These are phyloP conservation scores for Dactylellina haptotyla DNA, from an alignment of 2,329 filamentous ascomycete genomes.

Conservation along the genomic window DNA sequence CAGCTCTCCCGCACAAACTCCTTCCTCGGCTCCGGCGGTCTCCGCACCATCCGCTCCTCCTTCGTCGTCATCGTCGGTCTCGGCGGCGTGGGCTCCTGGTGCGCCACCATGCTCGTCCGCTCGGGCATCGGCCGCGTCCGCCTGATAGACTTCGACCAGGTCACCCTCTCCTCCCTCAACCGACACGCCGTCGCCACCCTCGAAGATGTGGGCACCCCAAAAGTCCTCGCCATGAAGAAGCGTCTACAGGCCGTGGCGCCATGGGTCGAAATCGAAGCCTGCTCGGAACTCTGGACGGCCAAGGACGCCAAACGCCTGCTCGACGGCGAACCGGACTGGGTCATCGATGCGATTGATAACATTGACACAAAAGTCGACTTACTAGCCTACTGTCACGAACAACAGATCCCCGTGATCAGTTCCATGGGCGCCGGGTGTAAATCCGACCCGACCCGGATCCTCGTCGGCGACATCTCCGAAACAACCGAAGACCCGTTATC, in stretches of 20 bases:
- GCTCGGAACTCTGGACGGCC: constrained; percentile 82
- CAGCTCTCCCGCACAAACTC: constrained; percentile 92
- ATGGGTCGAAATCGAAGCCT: constrained; percentile 89
- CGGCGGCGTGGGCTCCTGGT: constrained; percentile 94
- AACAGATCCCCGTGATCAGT: constrained; percentile 83
- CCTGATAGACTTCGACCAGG: constrained; percentile 96
- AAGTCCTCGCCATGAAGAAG: constrained; percentile 84
- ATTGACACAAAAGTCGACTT: constrained; percentile 95
- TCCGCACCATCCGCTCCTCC: constrained; percentile 79
- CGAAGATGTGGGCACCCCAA: constrained; percentile 90
- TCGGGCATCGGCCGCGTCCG: constrained; percentile 89
- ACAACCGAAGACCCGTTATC: constrained; percentile 91
- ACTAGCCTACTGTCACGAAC: constrained; percentile 83
- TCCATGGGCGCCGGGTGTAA: constrained; percentile 79
- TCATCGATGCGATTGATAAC: constrained; percentile 98
- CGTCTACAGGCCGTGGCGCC: constrained; percentile 86
- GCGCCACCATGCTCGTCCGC: constrained; percentile 82
- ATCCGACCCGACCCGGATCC: constrained; percentile 77
- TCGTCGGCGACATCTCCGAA: constrained; percentile 88
- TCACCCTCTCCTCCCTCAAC: constrained; percentile 92
- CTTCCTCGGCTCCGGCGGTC: constrained; percentile 84
- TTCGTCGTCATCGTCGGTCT: constrained; percentile 92
- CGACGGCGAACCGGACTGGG: constrained; percentile 76
- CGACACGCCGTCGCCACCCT: constrained; percentile 94
- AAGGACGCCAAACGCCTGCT: constrained; percentile 74